Percentiles rank a stretch among this genome's conserved stretches.
phyloP scores from a whole-genome alignment of 2,329 filamentous ascomycete genomes.

The Paecilomyces niveus region DNA sequence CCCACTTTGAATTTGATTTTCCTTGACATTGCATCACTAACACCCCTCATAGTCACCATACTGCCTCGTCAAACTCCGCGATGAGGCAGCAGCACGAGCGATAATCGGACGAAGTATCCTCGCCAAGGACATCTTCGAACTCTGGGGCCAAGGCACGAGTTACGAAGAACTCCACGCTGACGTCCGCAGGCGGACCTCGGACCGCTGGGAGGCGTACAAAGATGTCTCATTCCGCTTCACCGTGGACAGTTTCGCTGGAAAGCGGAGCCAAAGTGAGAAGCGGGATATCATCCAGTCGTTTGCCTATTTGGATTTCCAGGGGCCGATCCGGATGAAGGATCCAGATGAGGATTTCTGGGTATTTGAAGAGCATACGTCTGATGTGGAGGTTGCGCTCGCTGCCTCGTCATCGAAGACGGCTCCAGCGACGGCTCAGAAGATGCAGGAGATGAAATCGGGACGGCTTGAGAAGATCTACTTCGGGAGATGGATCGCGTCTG shows the following conservation, averaged over 20 bases:
- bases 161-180: conserved; percentile 63
- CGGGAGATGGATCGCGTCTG: conserved; percentile 61
- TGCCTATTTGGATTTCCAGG: conserved; percentile 67
- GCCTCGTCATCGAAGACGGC: neutral
- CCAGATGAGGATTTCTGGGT: conserved; percentile 71
- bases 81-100: conserved; percentile 55
- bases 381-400: conserved; percentile 18
- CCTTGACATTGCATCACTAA: conserved; percentile 4
- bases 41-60: conserved; percentile 66
- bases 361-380: conserved; percentile 70
- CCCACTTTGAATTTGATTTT: conserved; percentile 6
- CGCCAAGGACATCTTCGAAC: conserved; percentile 74
- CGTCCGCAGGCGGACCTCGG: conserved; percentile 51
- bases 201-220: conserved; percentile 62
- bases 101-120: conserved; percentile 74
- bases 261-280: conserved; percentile 57
- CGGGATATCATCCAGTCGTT: conserved; percentile 76
- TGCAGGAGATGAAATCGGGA: conserved; percentile 40
- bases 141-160: conserved; percentile 70
- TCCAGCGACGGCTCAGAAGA: conserved; percentile 9
- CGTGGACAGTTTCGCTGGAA: conserved; percentile 74
- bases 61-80: conserved; percentile 65
- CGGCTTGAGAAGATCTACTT: conserved; percentile 60
- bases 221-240: conserved; percentile 71
- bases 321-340: conserved; percentile 67